Evolutionary conservation across 495 filamentous ascomycete species (phyloP).

Genomic region (Cercophora samala): DNA sequence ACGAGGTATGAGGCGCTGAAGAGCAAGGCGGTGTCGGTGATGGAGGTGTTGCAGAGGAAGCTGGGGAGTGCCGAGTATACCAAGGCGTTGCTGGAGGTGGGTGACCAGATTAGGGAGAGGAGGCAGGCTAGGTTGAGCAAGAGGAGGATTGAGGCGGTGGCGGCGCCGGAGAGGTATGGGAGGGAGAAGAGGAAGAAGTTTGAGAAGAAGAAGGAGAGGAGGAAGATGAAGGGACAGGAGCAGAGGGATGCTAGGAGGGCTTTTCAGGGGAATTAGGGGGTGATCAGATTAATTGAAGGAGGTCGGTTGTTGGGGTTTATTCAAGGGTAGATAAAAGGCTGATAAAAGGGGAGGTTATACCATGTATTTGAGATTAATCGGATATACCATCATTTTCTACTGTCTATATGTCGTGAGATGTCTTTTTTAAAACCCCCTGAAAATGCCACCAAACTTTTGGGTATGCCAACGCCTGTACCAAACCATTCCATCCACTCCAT

Average conservation of each 20-base stretch:
- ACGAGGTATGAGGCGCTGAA: conserved; percentile 63
- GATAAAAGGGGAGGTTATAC: background rate
- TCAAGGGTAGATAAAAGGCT: background rate
- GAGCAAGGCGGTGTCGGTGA: conserved; percentile 64
- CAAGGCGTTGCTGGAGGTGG: conserved; percentile 61
- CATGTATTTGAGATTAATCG: background rate
- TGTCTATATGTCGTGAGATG: background rate
- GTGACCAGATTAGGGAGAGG: conserved; percentile 62
- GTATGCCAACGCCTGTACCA: conserved; percentile 5
- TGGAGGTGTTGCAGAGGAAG: conserved; percentile 74
- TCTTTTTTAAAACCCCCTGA: background rate
- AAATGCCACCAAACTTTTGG: background rate
- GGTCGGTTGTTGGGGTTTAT: background rate
- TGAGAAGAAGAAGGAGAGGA: conserved; percentile 77
- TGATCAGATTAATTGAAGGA: background rate
- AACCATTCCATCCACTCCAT: background rate
- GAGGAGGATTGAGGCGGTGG: conserved; percentile 79
- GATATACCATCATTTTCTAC: background rate
- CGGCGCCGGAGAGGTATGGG: conserved; percentile 71
- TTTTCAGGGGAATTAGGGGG: conserved; percentile 12
- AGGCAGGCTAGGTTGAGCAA: conserved; percentile 73
- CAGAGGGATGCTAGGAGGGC: conserved; percentile 60
- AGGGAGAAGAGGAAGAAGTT: conserved; percentile 79
- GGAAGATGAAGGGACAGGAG: conserved; percentile 70
- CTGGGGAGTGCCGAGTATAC: conserved; percentile 79